These are phyloP conservation scores for Aspergillus sp. DNA, from an alignment of 2,329 filamentous ascomycete genomes.

Conservation along the genomic window DNA sequence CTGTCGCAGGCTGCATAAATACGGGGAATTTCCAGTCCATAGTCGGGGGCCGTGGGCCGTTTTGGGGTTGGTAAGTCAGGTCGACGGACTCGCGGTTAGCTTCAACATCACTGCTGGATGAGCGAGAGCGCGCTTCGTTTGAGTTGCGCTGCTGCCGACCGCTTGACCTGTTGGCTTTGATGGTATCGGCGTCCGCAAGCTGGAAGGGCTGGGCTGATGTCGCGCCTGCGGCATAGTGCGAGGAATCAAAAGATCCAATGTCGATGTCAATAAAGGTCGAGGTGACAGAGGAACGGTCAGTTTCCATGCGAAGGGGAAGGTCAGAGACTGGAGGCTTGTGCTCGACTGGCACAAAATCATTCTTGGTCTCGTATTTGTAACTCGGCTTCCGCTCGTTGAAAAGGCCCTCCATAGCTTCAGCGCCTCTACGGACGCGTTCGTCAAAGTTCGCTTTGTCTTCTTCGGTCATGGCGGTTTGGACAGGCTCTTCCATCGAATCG, in stretches of 20 bases:
- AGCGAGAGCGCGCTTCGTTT: constrained; percentile 32
- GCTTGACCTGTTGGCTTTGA: constrained; percentile 55
- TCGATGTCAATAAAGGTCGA: constrained; percentile 57
- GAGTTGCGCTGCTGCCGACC: constrained; percentile 43
- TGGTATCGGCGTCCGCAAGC: constrained; percentile 53
- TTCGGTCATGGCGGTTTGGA: constrained; percentile 36
- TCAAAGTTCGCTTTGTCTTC: constrained; percentile 55
- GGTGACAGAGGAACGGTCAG: constrained; percentile 47
- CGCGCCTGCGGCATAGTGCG: constrained; percentile 52
- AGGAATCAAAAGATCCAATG: constrained; percentile 51
- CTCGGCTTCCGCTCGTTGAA: constrained; percentile 56
- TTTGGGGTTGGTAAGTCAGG: constrained; percentile 30
- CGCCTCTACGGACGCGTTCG: constrained; percentile 57
- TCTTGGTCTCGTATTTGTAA: constrained; percentile 59
- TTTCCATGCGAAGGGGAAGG: constrained; percentile 51
- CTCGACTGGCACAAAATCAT: constrained; percentile 47
- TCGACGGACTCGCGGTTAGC: constrained; percentile 25
- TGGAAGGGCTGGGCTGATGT: constrained; percentile 52
- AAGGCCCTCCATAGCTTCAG: constrained; percentile 55
- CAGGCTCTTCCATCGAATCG: constrained; percentile 27
- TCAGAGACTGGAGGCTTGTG: constrained; percentile 50
- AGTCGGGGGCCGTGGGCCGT: constrained; percentile 43
- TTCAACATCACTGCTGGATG: constrained; percentile 29
- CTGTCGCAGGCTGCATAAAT: constrained; percentile 23
- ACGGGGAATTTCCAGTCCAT: constrained; percentile 49